phyloP scores from a whole-genome alignment of 495 filamentous ascomycete genomes.

The Podospora appendiculata region DNA sequence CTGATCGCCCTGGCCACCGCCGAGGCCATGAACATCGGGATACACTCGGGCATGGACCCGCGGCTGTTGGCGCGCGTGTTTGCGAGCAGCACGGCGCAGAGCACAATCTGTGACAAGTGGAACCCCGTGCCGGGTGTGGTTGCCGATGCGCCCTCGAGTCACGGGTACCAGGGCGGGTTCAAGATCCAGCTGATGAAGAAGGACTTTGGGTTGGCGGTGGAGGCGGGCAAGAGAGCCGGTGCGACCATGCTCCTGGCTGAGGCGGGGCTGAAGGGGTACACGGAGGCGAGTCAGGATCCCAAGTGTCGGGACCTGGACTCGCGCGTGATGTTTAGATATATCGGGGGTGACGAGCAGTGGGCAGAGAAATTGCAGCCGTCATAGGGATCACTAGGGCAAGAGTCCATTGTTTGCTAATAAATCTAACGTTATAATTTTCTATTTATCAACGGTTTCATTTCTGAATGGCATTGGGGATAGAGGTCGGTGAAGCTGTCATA shows the following conservation, averaged over 20 bases:
- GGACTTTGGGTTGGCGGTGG: neutral
- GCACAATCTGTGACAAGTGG: neutral
- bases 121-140: neutral
- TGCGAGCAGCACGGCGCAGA: slow-evolving; percentile 1
- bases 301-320: neutral
- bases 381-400: neutral
- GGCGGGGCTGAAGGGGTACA: neutral
- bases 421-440: neutral
- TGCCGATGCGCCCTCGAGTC: neutral
- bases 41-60: neutral
- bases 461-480: too few species aligned
- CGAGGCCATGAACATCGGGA: neutral
- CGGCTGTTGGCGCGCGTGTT: neutral
- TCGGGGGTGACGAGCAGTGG: neutral
- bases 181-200: neutral
- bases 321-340: neutral
- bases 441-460: too few species aligned
- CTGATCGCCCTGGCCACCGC: neutral
- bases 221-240: neutral
- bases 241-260: neutral
- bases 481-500: too few species aligned
- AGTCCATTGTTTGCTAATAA: neutral
- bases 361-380: neutral
- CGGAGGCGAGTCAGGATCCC: neutral
- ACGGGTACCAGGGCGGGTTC: neutral